Evolutionary conservation across 345 rosid species (phyloP).

Genomic region (Clausena lansium): DNA sequence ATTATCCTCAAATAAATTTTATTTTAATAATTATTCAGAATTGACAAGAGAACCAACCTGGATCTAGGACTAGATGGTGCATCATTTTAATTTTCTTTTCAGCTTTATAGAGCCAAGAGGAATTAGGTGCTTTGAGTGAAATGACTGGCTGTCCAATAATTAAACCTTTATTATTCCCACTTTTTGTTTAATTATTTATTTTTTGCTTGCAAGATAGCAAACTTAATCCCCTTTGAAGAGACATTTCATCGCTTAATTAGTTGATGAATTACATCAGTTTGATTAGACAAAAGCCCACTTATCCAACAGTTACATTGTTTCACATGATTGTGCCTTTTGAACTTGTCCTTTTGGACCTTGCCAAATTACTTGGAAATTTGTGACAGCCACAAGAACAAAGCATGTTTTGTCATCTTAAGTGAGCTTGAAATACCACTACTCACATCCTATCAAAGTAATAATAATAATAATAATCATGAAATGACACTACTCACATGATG

Average conservation of each 20-base stretch:
- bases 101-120: not conserved
- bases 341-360: not conserved
- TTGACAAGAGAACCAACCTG: too few relatives aligned
- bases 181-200: too few relatives aligned
- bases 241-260: not conserved
- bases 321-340: not conserved
- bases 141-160: constrained; percentile 10
- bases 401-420: not conserved
- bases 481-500: too few relatives aligned
- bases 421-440: not conserved
- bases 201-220: too few relatives aligned
- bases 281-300: constrained; percentile 18
- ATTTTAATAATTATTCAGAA: not conserved
- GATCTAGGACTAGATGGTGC: too few relatives aligned
- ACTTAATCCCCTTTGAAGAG: constrained; percentile 12
- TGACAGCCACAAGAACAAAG: not conserved
- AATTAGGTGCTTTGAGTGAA: constrained; percentile 16
- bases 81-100: not conserved
- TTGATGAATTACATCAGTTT: constrained; percentile 10
- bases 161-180: not conserved
- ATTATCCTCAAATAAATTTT: not conserved
- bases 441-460: too few relatives aligned
- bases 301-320: not conserved
- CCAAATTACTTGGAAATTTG: not conserved
- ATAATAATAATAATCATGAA: not conserved